Percentiles rank a stretch among this genome's conserved stretches.
Conservation (phyloP, 257 asterid species). For the Solanum infundibuliforme region DNA sequence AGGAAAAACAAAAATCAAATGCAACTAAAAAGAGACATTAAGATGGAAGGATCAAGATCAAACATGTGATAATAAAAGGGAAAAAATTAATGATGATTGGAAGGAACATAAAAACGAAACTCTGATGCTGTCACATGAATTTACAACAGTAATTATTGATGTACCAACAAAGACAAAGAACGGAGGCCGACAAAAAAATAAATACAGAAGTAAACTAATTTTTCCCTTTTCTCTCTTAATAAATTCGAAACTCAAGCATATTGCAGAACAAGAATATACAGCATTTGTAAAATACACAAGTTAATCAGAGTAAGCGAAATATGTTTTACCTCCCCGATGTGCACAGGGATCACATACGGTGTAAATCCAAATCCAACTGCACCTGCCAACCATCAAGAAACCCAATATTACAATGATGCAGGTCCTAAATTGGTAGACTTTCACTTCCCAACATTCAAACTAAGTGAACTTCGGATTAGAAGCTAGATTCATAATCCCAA, state of each 20-base stretch:
- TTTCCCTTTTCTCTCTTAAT: background rate
- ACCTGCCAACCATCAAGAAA: slow-evolving; percentile 16
- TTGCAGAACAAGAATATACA: background rate
- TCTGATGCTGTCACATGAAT: background rate
- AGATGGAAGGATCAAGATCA: background rate
- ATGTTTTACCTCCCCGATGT: slow-evolving; percentile 24
- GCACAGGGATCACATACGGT: slow-evolving; percentile 29
- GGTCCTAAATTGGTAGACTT: background rate
- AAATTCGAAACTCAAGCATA: background rate
- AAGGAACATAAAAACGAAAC: background rate
- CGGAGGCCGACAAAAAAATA: background rate
- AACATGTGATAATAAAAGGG: background rate
- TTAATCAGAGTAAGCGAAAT: background rate
- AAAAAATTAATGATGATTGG: background rate
- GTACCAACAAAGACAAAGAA: background rate
- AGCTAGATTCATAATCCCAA: background rate
- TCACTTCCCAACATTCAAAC: background rate
- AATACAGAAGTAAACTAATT: background rate
- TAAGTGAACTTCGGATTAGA: background rate
- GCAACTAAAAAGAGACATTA: background rate
- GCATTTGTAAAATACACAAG: background rate
- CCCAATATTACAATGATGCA: background rate
- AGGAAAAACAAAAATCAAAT: background rate
- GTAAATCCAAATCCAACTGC: slow-evolving; percentile 29
- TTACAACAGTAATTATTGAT: background rate